phyloP scores from a whole-genome alignment of 495 filamentous ascomycete genomes.

The Tuber borchii region DNA sequence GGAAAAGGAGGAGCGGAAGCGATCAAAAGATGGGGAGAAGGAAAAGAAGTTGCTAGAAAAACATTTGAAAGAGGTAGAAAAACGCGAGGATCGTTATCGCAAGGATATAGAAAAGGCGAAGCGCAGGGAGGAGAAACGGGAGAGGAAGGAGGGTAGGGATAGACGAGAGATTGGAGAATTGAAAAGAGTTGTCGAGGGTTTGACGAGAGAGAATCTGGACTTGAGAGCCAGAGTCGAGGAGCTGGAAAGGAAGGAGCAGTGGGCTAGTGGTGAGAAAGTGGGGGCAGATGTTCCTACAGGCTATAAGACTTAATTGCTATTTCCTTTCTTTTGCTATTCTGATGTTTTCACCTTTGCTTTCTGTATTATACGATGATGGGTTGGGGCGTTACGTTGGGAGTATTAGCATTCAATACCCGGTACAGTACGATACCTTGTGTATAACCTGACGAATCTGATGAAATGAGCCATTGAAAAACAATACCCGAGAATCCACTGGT shows the following conservation, averaged over 20 bases:
- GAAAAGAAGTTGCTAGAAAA: conserved; percentile 58
- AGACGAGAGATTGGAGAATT: conserved; percentile 50
- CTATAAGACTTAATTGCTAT: background rate
- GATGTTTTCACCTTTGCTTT: background rate
- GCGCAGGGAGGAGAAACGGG: conserved; percentile 50
- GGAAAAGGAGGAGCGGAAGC: conserved; percentile 47
- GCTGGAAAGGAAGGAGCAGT: conserved; percentile 53
- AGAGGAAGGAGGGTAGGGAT: conserved; percentile 53
- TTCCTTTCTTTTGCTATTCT: background rate
- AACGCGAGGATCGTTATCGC: conserved; percentile 57
- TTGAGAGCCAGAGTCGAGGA: conserved; percentile 56
- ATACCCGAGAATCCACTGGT: background rate
- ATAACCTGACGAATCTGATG: background rate
- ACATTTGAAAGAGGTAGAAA: conserved; percentile 56
- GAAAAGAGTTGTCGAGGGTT: conserved; percentile 53
- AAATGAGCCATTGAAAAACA: background rate
- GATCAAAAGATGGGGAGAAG: conserved; percentile 48
- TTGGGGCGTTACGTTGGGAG: background rate
- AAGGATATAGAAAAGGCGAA: conserved; percentile 57
- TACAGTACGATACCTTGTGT: background rate
- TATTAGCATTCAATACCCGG: background rate
- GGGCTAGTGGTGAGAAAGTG: background rate
- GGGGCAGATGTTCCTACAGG: background rate
- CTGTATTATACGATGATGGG: background rate
- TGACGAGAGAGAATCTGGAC: conserved; percentile 57